These are phyloP conservation scores for Diutina rugosa DNA, from an alignment of 1,139 yeast species.

Conservation along the genomic window DNA sequence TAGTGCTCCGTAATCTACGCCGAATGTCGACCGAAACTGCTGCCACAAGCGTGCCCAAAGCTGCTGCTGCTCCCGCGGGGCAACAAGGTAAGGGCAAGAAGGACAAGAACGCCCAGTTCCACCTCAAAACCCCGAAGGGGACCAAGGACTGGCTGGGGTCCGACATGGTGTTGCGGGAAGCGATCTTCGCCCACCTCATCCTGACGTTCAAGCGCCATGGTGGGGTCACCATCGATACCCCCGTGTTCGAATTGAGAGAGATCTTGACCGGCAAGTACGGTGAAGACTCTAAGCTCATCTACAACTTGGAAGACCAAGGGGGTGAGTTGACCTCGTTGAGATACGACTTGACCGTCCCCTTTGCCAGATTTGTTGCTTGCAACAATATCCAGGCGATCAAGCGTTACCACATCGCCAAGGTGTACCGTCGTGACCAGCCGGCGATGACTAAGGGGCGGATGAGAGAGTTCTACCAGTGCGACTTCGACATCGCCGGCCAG, in stretches of 20 bases:
- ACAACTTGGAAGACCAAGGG: constrained; percentile 95
- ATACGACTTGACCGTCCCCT: constrained; percentile 94
- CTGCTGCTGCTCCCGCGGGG: constrained; percentile 7
- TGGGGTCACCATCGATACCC: constrained; percentile 95
- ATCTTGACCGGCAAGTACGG: constrained; percentile 95
- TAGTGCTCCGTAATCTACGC: constrained; percentile 5
- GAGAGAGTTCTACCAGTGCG: constrained; percentile 99
- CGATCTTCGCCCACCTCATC: constrained; percentile 62
- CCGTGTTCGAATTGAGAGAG: constrained; percentile 91
- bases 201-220: constrained; percentile 85
- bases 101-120: constrained; percentile 34
- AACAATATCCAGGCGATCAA: constrained; percentile 82
- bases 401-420: constrained; percentile 94
- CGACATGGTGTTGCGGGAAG: constrained; percentile 91
- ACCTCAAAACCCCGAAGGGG: constrained; percentile 91
- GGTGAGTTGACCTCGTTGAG: constrained; percentile 92
- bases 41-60: not conserved
- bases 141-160: constrained; percentile 98
- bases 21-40: constrained; percentile 16
- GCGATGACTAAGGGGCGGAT: constrained; percentile 99
- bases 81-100: constrained; percentile 9
- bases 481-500: constrained; percentile 87
- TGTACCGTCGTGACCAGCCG: constrained; percentile 96
- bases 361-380: constrained; percentile 93
- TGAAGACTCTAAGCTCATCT: constrained; percentile 91